Conservation (phyloP, 306 rosid species). For the Trichosanthes truncata region DNA sequence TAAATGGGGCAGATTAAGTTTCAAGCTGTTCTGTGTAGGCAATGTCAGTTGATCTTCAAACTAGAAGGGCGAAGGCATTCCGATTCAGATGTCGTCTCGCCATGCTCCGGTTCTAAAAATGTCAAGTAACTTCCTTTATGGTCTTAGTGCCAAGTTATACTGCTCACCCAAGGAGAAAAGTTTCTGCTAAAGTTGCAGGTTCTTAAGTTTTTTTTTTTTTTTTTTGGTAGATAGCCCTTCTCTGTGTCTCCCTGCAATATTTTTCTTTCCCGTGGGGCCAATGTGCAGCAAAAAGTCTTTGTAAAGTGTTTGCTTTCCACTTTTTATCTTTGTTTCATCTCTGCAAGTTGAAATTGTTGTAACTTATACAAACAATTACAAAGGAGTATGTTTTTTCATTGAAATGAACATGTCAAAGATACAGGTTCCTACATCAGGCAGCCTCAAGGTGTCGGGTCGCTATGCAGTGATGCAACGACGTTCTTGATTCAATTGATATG, state of each 20-base stretch:
- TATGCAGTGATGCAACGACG: neutral
- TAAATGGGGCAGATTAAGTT: constrained; percentile 24
- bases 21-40: constrained; percentile 41
- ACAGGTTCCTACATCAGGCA: neutral
- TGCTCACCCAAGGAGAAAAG: neutral
- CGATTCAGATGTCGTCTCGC: neutral
- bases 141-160: neutral
- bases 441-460: neutral
- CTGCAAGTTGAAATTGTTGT: neutral
- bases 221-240: neutral
- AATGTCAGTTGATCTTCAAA: neutral
- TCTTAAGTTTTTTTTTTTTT: neutral
- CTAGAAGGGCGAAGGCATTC: neutral
- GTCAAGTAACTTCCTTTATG: neutral
- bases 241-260: constrained; percentile 3
- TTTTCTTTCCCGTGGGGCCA: constrained; percentile 11
- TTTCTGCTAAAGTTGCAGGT: constrained; percentile 7
- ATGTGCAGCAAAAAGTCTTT: neutral
- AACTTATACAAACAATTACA: neutral
- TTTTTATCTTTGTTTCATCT: neutral
- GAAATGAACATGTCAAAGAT: neutral
- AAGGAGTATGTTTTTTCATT: neutral
- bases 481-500: neutral
- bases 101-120: neutral
- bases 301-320: neutral